Evolutionary conservation across 257 asterid species (phyloP).

Genomic region (Solanum bulbocastanum): DNA sequence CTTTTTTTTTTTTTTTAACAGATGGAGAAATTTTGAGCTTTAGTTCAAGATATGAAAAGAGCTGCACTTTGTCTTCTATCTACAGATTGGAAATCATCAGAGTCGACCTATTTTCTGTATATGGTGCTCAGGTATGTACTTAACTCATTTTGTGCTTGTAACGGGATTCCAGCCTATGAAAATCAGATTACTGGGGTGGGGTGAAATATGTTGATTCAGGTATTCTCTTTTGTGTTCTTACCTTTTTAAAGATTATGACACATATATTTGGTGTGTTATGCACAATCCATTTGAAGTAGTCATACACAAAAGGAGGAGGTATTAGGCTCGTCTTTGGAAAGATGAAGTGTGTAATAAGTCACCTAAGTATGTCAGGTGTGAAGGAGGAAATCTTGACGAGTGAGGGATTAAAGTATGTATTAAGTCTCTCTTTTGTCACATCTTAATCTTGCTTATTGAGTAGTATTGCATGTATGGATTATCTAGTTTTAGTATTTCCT

Average conservation of each 20-base stretch:
- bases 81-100: constrained; percentile 60
- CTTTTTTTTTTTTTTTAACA: constrained; percentile 14
- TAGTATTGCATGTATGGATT: background rate
- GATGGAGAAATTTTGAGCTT: constrained; percentile 41
- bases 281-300: background rate
- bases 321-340: background rate
- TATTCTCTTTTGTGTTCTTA: background rate
- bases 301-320: background rate
- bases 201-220: background rate
- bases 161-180: background rate
- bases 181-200: background rate
- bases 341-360: background rate
- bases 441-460: background rate
- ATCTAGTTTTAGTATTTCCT: background rate
- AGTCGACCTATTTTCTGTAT: constrained; percentile 56
- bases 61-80: constrained; percentile 39
- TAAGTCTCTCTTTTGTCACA: background rate
- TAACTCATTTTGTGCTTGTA: background rate
- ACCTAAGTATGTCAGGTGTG: background rate
- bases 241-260: background rate
- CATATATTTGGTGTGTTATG: background rate
- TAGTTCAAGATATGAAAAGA: constrained; percentile 25
- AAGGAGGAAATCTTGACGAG: background rate
- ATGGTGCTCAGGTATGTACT: constrained; percentile 69
- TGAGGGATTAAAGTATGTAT: background rate